Conservation (phyloP, 495 filamentous ascomycete genomes). For the Daldinia decipiens region DNA sequence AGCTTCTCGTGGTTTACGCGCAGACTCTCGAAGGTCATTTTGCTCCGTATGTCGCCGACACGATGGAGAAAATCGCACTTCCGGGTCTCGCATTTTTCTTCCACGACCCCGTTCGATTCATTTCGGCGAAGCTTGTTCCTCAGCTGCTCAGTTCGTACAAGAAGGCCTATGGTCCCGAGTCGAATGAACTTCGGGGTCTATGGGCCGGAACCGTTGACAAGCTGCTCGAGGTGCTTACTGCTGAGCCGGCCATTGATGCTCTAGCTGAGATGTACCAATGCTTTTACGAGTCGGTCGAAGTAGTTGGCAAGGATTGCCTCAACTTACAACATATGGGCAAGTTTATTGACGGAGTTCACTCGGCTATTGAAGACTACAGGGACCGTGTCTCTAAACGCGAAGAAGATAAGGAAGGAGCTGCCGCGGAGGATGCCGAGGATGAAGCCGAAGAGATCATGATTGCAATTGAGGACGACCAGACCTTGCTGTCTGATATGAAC, state of each 20-base stretch:
- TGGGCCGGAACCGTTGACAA: conserved; percentile 91
- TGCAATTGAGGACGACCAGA: conserved; percentile 97
- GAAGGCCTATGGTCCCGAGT: conserved; percentile 81
- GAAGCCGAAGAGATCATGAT: conserved; percentile 82
- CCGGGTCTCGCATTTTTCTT: conserved; percentile 98
- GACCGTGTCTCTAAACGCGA: conserved; percentile 79
- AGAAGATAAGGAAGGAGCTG: conserved; percentile 75
- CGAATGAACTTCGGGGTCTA: conserved; percentile 76
- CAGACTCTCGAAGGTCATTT: conserved; percentile 92
- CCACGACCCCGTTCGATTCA: conserved; percentile 96
- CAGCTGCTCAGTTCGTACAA: conserved; percentile 95
- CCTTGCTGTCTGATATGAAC: conserved; percentile 98
- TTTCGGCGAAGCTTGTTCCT: conserved; percentile 93
- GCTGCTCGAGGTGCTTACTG: conserved; percentile 91
- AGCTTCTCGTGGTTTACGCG: conserved; percentile 95
- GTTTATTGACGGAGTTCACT: conserved; percentile 86
- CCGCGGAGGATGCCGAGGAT: conserved; percentile 85
- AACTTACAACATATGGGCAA: conserved; percentile 78
- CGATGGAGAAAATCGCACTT: conserved; percentile 95
- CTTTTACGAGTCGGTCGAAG: conserved; percentile 98
- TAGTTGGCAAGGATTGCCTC: conserved; percentile 85
- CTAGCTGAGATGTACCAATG: conserved; percentile 99
- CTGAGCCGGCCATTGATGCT: conserved; percentile 94
- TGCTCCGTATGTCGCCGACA: conserved; percentile 88
- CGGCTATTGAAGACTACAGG: conserved; percentile 91